Conservation (phyloP, 2,329 filamentous ascomycete species). For the Zymoseptoria tritici region DNA sequence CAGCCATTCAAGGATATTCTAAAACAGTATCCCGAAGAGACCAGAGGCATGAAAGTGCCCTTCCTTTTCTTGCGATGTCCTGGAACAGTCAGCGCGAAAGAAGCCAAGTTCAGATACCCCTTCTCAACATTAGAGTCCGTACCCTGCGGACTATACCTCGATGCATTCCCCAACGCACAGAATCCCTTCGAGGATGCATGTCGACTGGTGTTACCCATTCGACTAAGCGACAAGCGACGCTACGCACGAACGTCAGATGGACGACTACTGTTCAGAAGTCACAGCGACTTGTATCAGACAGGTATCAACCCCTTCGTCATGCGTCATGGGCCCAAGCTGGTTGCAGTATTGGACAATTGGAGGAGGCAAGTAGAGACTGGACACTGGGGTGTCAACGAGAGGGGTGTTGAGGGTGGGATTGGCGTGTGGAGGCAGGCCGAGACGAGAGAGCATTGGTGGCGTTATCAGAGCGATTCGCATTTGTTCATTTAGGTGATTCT, state of each 20-base stretch:
- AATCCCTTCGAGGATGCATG: slow-evolving; percentile 31
- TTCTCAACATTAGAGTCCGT: slow-evolving; percentile 27
- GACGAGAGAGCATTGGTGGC: slow-evolving; percentile 28
- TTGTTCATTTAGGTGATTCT: slow-evolving; percentile 12
- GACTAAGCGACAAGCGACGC: slow-evolving; percentile 21
- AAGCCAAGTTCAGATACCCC: slow-evolving; percentile 29
- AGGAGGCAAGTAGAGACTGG: slow-evolving; percentile 26
- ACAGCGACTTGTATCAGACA: slow-evolving; percentile 28
- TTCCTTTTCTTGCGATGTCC: slow-evolving; percentile 28
- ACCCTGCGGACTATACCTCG: slow-evolving; percentile 30
- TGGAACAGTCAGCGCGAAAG: slow-evolving; percentile 25
- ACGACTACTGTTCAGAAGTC: slow-evolving; percentile 23
- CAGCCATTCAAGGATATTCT: slow-evolving; percentile 28
- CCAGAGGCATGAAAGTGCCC: slow-evolving; percentile 28
- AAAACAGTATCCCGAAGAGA: slow-evolving; percentile 23
- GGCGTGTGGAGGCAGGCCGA: slow-evolving; percentile 29
- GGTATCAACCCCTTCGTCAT: slow-evolving; percentile 30
- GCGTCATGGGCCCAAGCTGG: slow-evolving; percentile 28
- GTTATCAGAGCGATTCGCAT: slow-evolving; percentile 24
- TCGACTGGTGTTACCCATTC: slow-evolving; percentile 27
- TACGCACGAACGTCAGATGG: slow-evolving; percentile 28
- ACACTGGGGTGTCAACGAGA: slow-evolving; percentile 27
- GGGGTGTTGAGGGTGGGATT: slow-evolving; percentile 26
- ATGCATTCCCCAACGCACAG: slow-evolving; percentile 27
- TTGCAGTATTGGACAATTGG: slow-evolving; percentile 29